Evolutionary conservation across 1,284 basidiomycete genomes (phyloP).

Genomic region (Hemileia vastatrix): DNA sequence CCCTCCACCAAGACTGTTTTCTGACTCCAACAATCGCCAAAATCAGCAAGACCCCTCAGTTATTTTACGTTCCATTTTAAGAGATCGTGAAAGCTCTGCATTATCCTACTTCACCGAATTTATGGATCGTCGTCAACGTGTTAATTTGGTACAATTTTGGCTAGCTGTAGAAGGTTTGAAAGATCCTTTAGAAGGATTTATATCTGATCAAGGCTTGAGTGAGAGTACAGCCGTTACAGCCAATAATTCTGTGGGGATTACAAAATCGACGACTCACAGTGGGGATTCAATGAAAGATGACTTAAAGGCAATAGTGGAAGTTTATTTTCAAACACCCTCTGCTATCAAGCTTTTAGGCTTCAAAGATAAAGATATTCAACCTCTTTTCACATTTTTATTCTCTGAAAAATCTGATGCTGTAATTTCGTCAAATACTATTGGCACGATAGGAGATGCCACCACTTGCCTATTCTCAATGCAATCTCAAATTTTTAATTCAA

Average conservation of each 20-base stretch:
- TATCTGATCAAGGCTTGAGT: not conserved
- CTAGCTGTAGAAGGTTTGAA: slow-evolving; percentile 93
- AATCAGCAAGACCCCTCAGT: slow-evolving; percentile 19
- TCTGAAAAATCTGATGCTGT: not conserved
- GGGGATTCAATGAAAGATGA: slow-evolving; percentile 18
- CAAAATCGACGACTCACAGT: not conserved
- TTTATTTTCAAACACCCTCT: slow-evolving; percentile 8
- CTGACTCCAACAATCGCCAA: slow-evolving; percentile 14
- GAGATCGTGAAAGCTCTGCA: slow-evolving; percentile 39
- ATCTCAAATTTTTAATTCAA: slow-evolving; percentile 12
- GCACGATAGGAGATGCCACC: slow-evolving; percentile 9
- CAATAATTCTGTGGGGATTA: no score
- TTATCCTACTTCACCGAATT: slow-evolving; percentile 95
- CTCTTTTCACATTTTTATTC: slow-evolving; percentile 8
- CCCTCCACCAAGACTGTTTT: slow-evolving; percentile 42
- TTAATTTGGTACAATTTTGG: slow-evolving; percentile 90
- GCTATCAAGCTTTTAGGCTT: slow-evolving; percentile 10
- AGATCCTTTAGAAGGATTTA: slow-evolving; percentile 68
- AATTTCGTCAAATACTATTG: not conserved
- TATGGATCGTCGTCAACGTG: slow-evolving; percentile 79
- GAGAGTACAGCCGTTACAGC: no score
- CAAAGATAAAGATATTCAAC: slow-evolving; percentile 4
- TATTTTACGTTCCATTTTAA: slow-evolving; percentile 11
- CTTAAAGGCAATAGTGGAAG: slow-evolving; percentile 14
- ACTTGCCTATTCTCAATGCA: slow-evolving; percentile 11